Percentiles rank a stretch among this genome's conserved stretches.
Conservation (phyloP, 441 rosid species). For the Pelargonium cotyledonis region DNA sequence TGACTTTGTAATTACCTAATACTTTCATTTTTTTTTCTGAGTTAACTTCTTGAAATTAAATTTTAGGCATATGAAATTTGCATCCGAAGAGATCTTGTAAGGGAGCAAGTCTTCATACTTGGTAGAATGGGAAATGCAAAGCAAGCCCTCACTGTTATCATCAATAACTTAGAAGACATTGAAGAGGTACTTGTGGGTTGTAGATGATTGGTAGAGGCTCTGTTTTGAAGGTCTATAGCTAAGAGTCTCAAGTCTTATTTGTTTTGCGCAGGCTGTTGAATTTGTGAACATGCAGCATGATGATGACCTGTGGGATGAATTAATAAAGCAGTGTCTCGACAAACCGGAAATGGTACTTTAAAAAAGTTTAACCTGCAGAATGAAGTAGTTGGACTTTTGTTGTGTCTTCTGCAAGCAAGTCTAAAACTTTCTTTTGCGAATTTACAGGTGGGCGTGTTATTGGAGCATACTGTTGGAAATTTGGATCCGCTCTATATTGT, state of each 20-base stretch:
- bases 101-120: conserved; percentile 92
- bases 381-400: background rate
- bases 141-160: conserved; percentile 85
- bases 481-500: conserved; percentile 95
- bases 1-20: conserved; percentile 11
- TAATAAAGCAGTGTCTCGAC: conserved; percentile 85
- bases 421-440: conserved; percentile 21
- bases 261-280: conserved; percentile 84
- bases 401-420: conserved; percentile 4
- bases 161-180: conserved; percentile 83
- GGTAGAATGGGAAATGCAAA: conserved; percentile 98
- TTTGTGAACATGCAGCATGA: conserved; percentile 95
- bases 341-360: conserved; percentile 88
- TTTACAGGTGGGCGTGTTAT: conserved; percentile 80
- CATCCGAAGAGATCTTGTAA: conserved; percentile 64
- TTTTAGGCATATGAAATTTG: conserved; percentile 89
- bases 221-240: conserved; percentile 12
- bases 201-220: conserved; percentile 15
- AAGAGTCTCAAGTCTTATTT: conserved; percentile 3
- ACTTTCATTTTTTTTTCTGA: background rate
- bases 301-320: conserved; percentile 98
- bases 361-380: conserved; percentile 9
- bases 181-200: conserved; percentile 60
- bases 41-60: conserved; percentile 26
- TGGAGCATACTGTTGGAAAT: conserved; percentile 98